These are phyloP conservation scores for Calendula officinalis DNA, from an alignment of 129 eudicot species.

Conservation along the genomic window DNA sequence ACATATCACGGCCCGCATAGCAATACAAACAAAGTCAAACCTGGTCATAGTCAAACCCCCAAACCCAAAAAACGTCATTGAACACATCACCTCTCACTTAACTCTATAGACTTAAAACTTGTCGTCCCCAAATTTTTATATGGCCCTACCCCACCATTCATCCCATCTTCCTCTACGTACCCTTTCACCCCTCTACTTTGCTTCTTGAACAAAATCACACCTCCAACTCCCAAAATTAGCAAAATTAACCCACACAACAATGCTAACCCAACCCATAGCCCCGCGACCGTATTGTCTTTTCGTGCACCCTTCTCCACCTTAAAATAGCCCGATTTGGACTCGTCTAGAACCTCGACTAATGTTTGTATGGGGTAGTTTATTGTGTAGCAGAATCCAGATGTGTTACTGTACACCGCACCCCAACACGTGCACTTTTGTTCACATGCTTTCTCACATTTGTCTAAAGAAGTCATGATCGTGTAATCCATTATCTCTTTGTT, in stretches of 20 bases:
- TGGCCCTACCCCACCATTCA: slow-evolving; percentile 60
- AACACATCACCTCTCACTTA: slow-evolving; percentile 68
- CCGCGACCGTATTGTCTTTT: slow-evolving; percentile 25
- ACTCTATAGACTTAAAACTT: slow-evolving; percentile 72
- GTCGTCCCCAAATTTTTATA: slow-evolving; percentile 69
- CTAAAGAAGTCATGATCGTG: slow-evolving; percentile 41
- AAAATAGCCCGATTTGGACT: slow-evolving; percentile 69
- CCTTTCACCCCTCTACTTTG: slow-evolving; percentile 53
- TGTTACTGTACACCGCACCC: slow-evolving; percentile 93
- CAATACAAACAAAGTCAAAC: slow-evolving; percentile 8
- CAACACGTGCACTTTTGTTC: slow-evolving; percentile 67
- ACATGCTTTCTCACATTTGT: slow-evolving; percentile 66
- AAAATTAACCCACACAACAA: slow-evolving; percentile 49
- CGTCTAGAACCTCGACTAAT: slow-evolving; percentile 69
- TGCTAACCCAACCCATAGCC: slow-evolving; percentile 58
- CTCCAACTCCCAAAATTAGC: slow-evolving; percentile 47
- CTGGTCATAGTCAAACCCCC: slow-evolving; percentile 30
- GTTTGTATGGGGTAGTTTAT: slow-evolving; percentile 76
- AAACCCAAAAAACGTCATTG: slow-evolving; percentile 42
- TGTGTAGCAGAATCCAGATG: slow-evolving; percentile 86
- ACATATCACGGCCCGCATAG: slow-evolving; percentile 5
- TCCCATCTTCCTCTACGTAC: slow-evolving; percentile 36
- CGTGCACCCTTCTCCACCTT: slow-evolving; percentile 63
- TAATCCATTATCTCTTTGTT: slow-evolving; percentile 59
- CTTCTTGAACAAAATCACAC: slow-evolving; percentile 42